Percentiles rank a stretch among this genome's conserved stretches.
These are phyloP conservation scores for Ophiostoma perfectum DNA, from an alignment of 2,329 filamentous ascomycete genomes.

Conservation along the genomic window DNA sequence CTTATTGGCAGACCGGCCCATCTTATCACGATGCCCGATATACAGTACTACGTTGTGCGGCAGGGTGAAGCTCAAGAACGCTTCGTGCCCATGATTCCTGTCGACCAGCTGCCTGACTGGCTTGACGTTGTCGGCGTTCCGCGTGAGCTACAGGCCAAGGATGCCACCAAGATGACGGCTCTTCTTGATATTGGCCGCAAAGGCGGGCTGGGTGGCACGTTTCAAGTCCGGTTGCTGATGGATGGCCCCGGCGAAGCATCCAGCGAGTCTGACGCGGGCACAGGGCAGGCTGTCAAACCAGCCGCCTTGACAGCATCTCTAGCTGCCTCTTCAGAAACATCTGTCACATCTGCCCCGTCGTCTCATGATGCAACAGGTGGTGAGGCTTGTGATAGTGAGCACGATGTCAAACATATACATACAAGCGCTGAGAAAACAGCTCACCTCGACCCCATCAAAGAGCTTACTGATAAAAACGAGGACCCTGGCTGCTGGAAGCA, in stretches of 20 bases:
- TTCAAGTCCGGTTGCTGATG: not conserved
- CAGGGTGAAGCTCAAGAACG: constrained; percentile 32
- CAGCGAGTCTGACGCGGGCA: not conserved
- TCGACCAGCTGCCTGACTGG: constrained; percentile 47
- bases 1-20: not conserved
- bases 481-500: not conserved
- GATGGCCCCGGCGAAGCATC: not conserved
- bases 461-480: not conserved
- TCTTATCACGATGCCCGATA: not conserved
- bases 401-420: not conserved
- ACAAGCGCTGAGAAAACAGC: not conserved
- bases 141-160: constrained; percentile 34
- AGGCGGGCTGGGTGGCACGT: not conserved
- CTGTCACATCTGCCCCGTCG: not conserved
- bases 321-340: not conserved
- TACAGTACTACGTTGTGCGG: constrained; percentile 42
- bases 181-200: not conserved
- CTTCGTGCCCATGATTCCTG: constrained; percentile 50
- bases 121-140: constrained; percentile 42
- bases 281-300: not conserved
- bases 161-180: not conserved
- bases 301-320: not conserved
- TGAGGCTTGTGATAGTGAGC: not conserved
- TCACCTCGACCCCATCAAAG: not conserved
- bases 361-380: not conserved